Evolutionary conservation across 495 filamentous ascomycete genomes (phyloP).

Genomic region (Symbiotaphrina buchneri): DNA sequence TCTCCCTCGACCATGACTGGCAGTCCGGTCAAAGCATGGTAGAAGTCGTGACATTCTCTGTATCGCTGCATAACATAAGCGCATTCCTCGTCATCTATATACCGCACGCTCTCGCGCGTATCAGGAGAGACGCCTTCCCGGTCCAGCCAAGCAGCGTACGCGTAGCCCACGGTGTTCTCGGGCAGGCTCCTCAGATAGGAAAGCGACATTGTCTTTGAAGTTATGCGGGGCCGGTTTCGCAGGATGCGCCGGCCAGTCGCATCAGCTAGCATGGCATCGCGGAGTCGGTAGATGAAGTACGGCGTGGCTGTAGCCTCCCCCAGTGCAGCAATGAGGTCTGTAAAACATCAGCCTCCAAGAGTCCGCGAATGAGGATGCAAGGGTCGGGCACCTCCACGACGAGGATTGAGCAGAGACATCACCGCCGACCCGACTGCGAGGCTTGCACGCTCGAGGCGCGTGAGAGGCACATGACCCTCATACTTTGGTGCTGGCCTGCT

Average conservation of each 20-base stretch:
- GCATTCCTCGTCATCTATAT: constrained; percentile 85
- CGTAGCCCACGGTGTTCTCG: constrained; percentile 53
- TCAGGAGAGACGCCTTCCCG: constrained; percentile 83
- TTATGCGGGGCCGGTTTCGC: constrained; percentile 72
- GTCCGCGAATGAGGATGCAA: neutral
- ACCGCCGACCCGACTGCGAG: constrained; percentile 71
- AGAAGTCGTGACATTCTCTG: constrained; percentile 95
- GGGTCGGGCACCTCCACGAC: constrained; percentile 35
- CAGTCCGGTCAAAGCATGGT: constrained; percentile 83
- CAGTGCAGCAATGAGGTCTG: constrained; percentile 81
- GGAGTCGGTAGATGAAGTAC: constrained; percentile 85
- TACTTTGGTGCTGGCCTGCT: constrained; percentile 35
- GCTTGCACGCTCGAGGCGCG: constrained; percentile 44
- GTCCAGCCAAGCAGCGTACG: constrained; percentile 77
- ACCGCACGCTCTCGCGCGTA: constrained; percentile 57
- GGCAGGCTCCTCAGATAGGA: constrained; percentile 48
- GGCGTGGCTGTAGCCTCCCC: constrained; percentile 88
- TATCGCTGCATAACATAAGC: constrained; percentile 99
- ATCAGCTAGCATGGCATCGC: constrained; percentile 67
- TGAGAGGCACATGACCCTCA: constrained; percentile 81
- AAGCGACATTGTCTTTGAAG: constrained; percentile 50
- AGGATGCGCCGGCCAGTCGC: constrained; percentile 83
- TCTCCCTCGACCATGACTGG: constrained; percentile 88
- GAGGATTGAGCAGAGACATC: constrained; percentile 54
- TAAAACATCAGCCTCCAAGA: neutral